Conservation (phyloP, 306 rosid genomes). For the Acacia confusa region DNA sequence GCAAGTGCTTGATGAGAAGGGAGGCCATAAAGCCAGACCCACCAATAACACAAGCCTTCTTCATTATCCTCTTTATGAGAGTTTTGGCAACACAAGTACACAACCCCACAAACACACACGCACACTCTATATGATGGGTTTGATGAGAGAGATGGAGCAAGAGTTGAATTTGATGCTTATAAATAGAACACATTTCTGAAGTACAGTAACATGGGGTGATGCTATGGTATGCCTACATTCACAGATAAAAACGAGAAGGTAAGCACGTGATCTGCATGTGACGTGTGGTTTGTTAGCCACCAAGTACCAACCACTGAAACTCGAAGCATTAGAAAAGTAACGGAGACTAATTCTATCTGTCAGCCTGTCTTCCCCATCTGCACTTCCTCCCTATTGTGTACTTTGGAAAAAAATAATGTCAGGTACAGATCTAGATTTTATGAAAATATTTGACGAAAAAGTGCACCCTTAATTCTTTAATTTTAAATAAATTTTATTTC, state of each 20-base stretch:
- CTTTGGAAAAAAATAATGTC: background rate
- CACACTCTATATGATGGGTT: too few relatives aligned
- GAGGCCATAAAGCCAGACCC: slow-evolving; percentile 76
- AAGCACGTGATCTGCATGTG: background rate
- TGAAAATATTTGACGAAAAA: too few relatives aligned
- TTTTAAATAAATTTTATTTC: too few relatives aligned
- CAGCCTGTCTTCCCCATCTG: background rate
- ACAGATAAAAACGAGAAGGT: background rate
- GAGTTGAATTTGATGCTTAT: background rate
- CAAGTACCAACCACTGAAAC: background rate
- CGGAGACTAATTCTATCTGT: background rate
- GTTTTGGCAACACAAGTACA: too few relatives aligned
- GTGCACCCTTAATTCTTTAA: too few relatives aligned
- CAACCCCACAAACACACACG: too few relatives aligned
- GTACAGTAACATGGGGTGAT: background rate
- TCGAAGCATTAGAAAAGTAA: background rate
- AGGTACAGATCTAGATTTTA: background rate
- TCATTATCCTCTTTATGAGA: slow-evolving; percentile 25
- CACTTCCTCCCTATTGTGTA: background rate
- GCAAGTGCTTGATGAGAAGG: slow-evolving; percentile 59
- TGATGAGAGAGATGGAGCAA: background rate
- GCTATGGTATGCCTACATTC: background rate
- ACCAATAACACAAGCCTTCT: slow-evolving; percentile 74
- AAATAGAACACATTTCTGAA: background rate
- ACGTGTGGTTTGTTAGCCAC: background rate